These are phyloP conservation scores for Serendipita sp. DNA, from an alignment of 768 basidiomycete species.

Conservation along the genomic window DNA sequence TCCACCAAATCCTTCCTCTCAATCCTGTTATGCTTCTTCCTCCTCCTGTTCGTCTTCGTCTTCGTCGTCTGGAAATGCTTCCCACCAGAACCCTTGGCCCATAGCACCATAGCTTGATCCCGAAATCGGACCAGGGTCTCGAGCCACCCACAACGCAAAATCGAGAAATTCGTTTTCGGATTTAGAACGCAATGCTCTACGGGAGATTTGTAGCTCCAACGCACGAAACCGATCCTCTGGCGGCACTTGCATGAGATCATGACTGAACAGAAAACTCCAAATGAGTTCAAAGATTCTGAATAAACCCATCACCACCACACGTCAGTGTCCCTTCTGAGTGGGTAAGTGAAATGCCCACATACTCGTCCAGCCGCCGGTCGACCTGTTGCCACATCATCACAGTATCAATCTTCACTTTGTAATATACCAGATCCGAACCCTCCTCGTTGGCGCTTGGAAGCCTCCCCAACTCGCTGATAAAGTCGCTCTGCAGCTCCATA, in stretches of 20 bases:
- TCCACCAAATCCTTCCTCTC: neutral
- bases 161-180: neutral
- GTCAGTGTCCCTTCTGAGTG: too few relatives aligned
- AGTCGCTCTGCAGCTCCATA: neutral
- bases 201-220: neutral
- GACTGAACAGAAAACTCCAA: neutral
- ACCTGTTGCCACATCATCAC: slow-evolving; percentile 4
- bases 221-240: neutral
- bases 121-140: neutral
- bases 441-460: neutral
- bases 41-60: neutral
- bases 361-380: slow-evolving; percentile 7
- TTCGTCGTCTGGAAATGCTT: neutral
- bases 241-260: neutral
- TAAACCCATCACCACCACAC: neutral
- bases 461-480: neutral
- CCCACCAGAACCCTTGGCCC: neutral
- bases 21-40: neutral
- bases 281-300: neutral
- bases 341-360: neutral
- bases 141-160: neutral
- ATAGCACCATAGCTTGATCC: neutral
- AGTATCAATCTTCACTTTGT: neutral
- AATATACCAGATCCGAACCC: neutral
- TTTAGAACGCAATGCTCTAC: neutral